phyloP scores from a whole-genome alignment of 1,139 yeast species.

The Suhomyces taliae region DNA sequence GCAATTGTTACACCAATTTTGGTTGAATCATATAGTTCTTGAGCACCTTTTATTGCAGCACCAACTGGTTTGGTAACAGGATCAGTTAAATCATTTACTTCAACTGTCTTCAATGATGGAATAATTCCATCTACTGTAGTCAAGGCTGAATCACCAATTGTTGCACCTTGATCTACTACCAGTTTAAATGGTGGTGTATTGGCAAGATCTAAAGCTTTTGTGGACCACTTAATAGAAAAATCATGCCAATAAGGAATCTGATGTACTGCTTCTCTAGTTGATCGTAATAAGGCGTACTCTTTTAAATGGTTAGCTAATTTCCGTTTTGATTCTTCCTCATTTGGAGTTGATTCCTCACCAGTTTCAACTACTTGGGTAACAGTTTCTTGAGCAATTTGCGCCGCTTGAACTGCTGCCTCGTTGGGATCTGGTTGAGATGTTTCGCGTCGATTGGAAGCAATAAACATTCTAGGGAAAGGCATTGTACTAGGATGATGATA shows the following conservation, averaged over 20 bases:
- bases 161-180: slow-evolving; percentile 28
- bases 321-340: not conserved
- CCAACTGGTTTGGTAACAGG: slow-evolving; percentile 46
- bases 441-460: not conserved
- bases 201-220: slow-evolving; percentile 18
- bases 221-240: slow-evolving; percentile 13
- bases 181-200: slow-evolving; percentile 27
- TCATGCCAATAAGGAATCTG: slow-evolving; percentile 23
- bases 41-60: slow-evolving; percentile 27
- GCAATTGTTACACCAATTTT: slow-evolving; percentile 3
- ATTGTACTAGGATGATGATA: not conserved
- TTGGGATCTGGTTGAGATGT: not conserved
- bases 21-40: slow-evolving; percentile 1
- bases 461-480: not conserved
- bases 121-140: slow-evolving; percentile 34
- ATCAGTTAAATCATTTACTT: slow-evolving; percentile 40
- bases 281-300: slow-evolving; percentile 26
- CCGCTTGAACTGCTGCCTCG: not conserved
- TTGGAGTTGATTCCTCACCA: not conserved
- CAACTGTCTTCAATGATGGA: slow-evolving; percentile 40
- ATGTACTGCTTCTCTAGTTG: slow-evolving; percentile 19
- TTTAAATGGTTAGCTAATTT: slow-evolving; percentile 18
- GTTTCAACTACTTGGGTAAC: not conserved
- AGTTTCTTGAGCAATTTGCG: not conserved
- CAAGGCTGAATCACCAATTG: slow-evolving; percentile 33